Evolutionary conservation across 371 early-diverging fungal genomes (phyloP).

Genomic region (Funneliformis caledonium): DNA sequence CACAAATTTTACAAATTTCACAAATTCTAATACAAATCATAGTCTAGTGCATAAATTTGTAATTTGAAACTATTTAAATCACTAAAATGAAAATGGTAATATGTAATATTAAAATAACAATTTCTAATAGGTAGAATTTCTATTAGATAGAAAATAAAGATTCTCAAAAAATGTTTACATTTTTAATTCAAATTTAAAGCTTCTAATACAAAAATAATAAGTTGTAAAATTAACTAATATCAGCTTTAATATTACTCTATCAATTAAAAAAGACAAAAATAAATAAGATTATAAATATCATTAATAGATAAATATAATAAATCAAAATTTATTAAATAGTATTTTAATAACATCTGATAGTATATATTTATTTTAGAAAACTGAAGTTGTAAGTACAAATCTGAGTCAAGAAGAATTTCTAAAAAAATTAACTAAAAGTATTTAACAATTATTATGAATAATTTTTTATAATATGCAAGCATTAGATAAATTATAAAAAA

Average conservation of each 20-base stretch:
- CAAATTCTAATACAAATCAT: too few species aligned
- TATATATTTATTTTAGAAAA: neutral
- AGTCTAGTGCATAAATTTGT: neutral
- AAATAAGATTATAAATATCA: neutral
- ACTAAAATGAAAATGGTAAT: neutral
- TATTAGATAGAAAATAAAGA: neutral
- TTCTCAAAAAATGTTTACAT: neutral
- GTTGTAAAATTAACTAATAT: neutral
- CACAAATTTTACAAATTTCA: too few species aligned
- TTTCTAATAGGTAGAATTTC: neutral
- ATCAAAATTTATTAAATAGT: neutral
- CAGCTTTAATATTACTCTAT: neutral
- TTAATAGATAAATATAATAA: neutral
- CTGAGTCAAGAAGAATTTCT: neutral
- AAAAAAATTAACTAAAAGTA: neutral
- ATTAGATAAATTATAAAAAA: neutral
- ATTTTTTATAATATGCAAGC: neutral
- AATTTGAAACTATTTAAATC: neutral
- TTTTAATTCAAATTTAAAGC: too few species aligned
- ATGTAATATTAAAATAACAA: neutral
- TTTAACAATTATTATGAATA: neutral
- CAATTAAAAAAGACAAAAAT: neutral
- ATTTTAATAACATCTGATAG: neutral
- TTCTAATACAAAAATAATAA: neutral
- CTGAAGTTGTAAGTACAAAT: neutral